These are phyloP conservation scores for Neodidymelliopsis sp. DNA, from an alignment of 2,329 filamentous ascomycete species.

Conservation along the genomic window DNA sequence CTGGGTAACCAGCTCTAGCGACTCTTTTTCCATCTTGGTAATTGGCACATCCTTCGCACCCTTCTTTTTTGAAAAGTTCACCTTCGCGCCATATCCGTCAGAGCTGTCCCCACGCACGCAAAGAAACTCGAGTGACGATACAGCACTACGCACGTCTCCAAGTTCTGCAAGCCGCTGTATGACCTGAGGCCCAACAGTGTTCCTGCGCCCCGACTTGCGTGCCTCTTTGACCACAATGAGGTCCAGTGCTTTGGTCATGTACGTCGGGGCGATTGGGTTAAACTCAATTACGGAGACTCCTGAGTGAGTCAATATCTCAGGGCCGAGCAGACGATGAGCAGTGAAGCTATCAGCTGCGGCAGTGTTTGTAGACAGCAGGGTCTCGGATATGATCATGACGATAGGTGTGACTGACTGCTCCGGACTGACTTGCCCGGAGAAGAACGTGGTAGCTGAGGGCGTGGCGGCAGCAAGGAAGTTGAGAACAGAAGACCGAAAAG, in stretches of 20 bases:
- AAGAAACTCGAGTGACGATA: conserved; percentile 90
- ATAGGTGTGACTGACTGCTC: conserved; percentile 63
- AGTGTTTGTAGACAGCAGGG: conserved; percentile 82
- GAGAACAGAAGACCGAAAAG: conserved; percentile 75
- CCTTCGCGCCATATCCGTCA: conserved; percentile 81
- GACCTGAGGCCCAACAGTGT: conserved; percentile 79
- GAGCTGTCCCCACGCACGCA: conserved; percentile 82
- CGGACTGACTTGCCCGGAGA: conserved; percentile 35
- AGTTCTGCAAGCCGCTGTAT: conserved; percentile 82
- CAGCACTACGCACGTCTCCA: conserved; percentile 91
- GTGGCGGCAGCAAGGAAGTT: conserved; percentile 76
- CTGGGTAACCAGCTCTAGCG: conserved; percentile 80
- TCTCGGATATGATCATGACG: conserved; percentile 91
- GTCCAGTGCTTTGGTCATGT: conserved; percentile 84
- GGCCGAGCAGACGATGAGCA: conserved; percentile 85
- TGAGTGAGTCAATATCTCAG: conserved; percentile 83
- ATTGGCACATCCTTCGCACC: conserved; percentile 65
- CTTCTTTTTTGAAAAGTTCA: conserved; percentile 68
- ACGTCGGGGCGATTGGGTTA: conserved; percentile 87
- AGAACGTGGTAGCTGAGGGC: conserved; percentile 60
- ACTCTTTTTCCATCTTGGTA: conserved; percentile 80
- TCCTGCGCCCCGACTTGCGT: conserved; percentile 74
- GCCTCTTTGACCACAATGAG: conserved; percentile 85
- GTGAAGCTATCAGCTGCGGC: conserved; percentile 91
- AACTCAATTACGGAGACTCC: conserved; percentile 85